Percentiles rank a stretch among this genome's conserved stretches.
Conservation (phyloP, 257 asterid species). For the Solanum tarapatanum region DNA sequence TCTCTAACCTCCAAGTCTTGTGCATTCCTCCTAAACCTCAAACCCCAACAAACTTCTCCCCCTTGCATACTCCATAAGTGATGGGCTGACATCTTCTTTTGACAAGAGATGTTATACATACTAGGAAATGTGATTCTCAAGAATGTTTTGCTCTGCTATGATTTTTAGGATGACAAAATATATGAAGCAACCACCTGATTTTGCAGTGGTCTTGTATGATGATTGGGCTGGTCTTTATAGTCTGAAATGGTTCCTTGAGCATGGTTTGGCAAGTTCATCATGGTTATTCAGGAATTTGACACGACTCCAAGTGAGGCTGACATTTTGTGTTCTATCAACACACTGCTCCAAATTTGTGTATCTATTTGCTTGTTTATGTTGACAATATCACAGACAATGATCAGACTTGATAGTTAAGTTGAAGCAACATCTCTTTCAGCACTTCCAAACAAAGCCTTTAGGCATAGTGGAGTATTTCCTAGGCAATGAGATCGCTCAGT, state of each 20-base stretch:
- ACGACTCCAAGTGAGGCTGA: background rate
- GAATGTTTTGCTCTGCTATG: background rate
- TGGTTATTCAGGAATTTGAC: background rate
- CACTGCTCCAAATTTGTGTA: background rate
- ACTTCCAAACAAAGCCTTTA: background rate
- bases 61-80: background rate
- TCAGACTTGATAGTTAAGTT: background rate
- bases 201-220: background rate
- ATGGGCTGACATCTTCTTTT: background rate
- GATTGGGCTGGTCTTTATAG: background rate
- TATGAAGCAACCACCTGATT: background rate
- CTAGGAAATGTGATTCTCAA: background rate
- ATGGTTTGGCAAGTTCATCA: background rate
- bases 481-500: background rate
- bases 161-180: background rate
- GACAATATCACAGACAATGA: background rate
- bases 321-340: background rate
- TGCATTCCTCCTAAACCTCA: background rate
- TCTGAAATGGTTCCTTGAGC: background rate
- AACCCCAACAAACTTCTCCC: background rate
- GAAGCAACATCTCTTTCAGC: background rate
- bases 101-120: background rate
- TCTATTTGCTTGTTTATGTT: background rate
- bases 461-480: background rate
- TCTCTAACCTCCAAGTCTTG: background rate